Conservation (phyloP, 495 filamentous ascomycete genomes). For the Aspergillus panamensis region DNA sequence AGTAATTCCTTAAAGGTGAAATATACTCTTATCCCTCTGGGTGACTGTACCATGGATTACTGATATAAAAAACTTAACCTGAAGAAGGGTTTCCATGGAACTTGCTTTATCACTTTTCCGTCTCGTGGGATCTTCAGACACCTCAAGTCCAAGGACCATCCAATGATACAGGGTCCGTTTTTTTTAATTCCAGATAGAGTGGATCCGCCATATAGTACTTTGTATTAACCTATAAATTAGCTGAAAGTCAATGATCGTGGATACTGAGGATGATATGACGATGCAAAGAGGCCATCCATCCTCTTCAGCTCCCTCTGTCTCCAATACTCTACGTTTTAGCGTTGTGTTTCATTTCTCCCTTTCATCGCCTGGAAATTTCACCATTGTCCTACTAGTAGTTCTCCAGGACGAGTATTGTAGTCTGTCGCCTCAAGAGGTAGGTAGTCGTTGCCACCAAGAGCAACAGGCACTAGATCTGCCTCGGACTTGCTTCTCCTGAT, state of each 20-base stretch:
- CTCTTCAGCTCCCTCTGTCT: background rate
- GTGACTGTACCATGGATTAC: no score
- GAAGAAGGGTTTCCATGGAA: no score
- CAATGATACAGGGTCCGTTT: background rate
- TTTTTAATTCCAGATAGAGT: background rate
- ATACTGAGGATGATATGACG: background rate
- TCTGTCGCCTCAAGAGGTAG: background rate
- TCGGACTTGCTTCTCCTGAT: background rate
- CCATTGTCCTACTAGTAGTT: background rate
- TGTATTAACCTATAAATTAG: constrained; percentile 1
- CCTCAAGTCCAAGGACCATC: background rate
- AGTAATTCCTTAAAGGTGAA: no score
- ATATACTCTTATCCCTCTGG: no score
- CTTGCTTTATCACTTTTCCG: no score
- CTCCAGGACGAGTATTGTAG: background rate
- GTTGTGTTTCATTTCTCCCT: background rate
- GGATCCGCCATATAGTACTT: background rate
- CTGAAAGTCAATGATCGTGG: background rate
- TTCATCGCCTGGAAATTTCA: background rate
- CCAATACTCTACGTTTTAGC: background rate
- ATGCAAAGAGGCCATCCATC: background rate
- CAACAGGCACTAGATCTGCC: no score
- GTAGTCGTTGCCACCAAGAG: no score
- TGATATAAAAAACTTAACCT: no score
- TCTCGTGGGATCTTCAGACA: no score